Evolutionary conservation across 495 filamentous ascomycete genomes (phyloP).

Genomic region (Penicillium roqueforti): DNA sequence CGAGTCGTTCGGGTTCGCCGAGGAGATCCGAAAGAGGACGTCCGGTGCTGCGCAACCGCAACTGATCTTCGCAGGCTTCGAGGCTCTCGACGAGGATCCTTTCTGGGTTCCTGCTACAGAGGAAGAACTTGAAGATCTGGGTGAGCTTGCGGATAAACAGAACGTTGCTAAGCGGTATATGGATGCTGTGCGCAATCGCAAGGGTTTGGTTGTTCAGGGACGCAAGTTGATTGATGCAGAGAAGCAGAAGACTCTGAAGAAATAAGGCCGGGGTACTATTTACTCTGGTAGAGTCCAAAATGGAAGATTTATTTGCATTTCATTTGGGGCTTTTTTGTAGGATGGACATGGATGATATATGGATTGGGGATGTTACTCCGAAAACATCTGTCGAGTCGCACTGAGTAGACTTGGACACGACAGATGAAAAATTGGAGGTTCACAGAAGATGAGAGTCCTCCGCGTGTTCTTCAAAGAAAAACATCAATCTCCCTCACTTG

Average conservation of each 20-base stretch:
- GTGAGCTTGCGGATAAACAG: slow-evolving; percentile 86
- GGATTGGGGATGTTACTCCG: slow-evolving; percentile 23
- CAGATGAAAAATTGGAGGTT: slow-evolving; percentile 23
- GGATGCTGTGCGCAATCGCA: slow-evolving; percentile 77
- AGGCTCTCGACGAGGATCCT: slow-evolving; percentile 85
- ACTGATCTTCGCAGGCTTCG: slow-evolving; percentile 87
- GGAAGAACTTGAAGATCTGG: slow-evolving; percentile 93
- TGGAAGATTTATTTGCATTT: slow-evolving; percentile 6
- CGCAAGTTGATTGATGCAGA: slow-evolving; percentile 84
- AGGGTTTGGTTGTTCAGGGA: slow-evolving; percentile 81
- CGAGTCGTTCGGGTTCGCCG: slow-evolving; percentile 91
- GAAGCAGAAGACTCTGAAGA: slow-evolving; percentile 99
- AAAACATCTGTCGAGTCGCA: slow-evolving; percentile 20
- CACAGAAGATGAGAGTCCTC: slow-evolving; percentile 30
- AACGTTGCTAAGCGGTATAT: slow-evolving; percentile 96
- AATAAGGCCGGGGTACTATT: slow-evolving; percentile 42
- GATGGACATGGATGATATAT: neutral
- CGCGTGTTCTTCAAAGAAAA: slow-evolving; percentile 19
- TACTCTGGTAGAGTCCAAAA: neutral
- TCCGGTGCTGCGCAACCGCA: slow-evolving; percentile 88
- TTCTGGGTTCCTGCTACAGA: slow-evolving; percentile 98
- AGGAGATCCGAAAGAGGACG: slow-evolving; percentile 93
- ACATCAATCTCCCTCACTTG: slow-evolving; percentile 46
- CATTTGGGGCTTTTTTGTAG: neutral
- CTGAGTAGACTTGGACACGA: slow-evolving; percentile 12